phyloP scores from a whole-genome alignment of 2,329 filamentous ascomycete species.

The Colletotrichum karsti region DNA sequence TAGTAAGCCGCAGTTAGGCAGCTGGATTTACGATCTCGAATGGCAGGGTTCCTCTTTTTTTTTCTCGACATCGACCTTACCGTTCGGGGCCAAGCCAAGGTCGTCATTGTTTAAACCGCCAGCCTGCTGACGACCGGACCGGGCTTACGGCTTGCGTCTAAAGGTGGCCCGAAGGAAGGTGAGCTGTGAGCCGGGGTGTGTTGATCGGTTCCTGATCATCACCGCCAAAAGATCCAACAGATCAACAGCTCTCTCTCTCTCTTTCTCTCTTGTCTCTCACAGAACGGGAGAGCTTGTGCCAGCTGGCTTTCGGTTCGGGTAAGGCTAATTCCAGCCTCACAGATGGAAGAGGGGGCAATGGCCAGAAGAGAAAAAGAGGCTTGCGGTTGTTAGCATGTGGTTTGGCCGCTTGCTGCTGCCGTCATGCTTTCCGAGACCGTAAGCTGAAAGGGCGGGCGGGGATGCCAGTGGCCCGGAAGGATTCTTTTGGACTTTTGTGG shows the following conservation, averaged over 20 bases:
- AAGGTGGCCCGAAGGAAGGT: constrained; percentile 14
- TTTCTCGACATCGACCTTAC: not conserved
- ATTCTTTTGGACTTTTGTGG: not conserved
- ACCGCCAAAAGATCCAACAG: too few species aligned
- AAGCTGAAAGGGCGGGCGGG: constrained; percentile 5
- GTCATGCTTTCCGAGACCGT: constrained; percentile 17
- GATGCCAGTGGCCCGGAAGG: constrained; percentile 6
- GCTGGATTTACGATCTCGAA: too few species aligned
- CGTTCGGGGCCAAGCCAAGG: not conserved
- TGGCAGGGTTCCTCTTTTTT: too few species aligned
- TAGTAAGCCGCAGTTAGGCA: too few species aligned
- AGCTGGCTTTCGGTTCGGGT: not conserved
- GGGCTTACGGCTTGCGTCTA: constrained; percentile 27
- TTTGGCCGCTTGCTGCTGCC: not conserved
- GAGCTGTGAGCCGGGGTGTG: not conserved
- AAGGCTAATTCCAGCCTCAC: constrained; percentile 16
- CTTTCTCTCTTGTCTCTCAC: too few species aligned
- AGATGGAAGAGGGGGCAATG: constrained; percentile 5
- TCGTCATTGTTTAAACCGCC: not conserved
- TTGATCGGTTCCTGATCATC: constrained; percentile 2
- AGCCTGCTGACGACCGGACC: constrained; percentile 5
- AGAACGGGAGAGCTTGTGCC: not conserved
- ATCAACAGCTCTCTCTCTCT: too few species aligned
- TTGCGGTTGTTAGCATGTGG: not conserved
- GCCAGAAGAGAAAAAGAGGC: not conserved